Evolutionary conservation across 176 grass and related monocot genomes (phyloP), one percentile per base, ranked within the genome.

Genomic region (Zoysia pacifica): DNA sequence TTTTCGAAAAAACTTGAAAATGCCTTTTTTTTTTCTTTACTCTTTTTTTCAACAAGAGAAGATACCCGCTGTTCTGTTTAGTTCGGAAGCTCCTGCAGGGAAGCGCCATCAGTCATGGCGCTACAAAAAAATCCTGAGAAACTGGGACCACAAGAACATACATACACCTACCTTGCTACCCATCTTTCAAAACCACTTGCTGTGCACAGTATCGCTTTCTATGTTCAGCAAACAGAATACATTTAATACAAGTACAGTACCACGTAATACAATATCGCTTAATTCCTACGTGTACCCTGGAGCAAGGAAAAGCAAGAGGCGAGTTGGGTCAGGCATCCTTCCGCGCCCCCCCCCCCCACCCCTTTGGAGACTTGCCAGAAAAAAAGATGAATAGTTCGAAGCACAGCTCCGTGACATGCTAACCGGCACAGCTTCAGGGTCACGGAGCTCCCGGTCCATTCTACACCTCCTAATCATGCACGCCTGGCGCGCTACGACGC

Each of bases 311-410:
- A 85, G 65, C 56, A 62, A 75, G 58, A 83, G 48, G 35, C 11
- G 53, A 82, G 81, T 94, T 87, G 83, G 92, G 37, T 94, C 76
- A 85, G 80, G 62, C 76, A 91, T 94, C 92, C 72, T 81, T 91
- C 78, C 90, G n/a, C n/a, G n/a, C 28, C 28, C 28, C 28, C 28
- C 28, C 28, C 28, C 28, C 28, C 28, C 28, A 88, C 63, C 71
- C 52, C 73, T 85, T 84, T 80, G 84, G 77, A 85, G 37, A 61
- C 53, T 84, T 52, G 72, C 38, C 49, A 2, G 8, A 42, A 50
- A 52, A 53, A 55, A 70, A 56, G 69, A 74, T 62, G 67, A 81
- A 74, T 51, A 66, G 72, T 67, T 89, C 5, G 14, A 76, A 40
- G 59, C 55, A 58, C 72, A 69, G 66, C 87, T 80, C 1, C 4